A percentile compares a stretch with the other conserved stretches of the same genome.
phyloP scores from a whole-genome alignment of 2,329 filamentous ascomycete genomes.

The Apiospora phragmitis region DNA sequence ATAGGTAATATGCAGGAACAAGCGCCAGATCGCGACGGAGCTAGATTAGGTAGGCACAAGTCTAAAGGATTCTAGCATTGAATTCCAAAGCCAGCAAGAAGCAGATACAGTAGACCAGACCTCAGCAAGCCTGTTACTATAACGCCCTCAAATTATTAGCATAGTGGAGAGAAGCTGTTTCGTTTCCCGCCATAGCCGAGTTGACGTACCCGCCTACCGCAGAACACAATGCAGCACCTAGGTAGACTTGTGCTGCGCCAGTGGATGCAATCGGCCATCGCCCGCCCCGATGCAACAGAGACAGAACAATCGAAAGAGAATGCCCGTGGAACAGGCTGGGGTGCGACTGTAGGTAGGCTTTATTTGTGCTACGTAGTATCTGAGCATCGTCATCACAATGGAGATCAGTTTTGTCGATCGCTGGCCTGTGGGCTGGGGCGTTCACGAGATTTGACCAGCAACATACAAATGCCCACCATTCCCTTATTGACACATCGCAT shows the following conservation, averaged over 20 bases:
- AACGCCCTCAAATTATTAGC: background rate
- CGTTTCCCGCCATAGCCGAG: conserved; percentile 3
- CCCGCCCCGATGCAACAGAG: background rate
- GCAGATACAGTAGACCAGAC: background rate
- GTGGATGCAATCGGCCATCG: background rate
- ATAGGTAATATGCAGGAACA: background rate
- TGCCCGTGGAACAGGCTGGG: background rate
- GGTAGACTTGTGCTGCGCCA: background rate
- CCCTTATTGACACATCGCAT: background rate
- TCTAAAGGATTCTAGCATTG: background rate
- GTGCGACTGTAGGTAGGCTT: background rate
- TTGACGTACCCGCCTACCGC: background rate
- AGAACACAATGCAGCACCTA: background rate
- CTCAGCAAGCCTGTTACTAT: background rate
- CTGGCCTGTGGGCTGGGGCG: background rate
- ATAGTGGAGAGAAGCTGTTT: background rate
- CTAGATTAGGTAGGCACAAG: background rate
- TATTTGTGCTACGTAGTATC: background rate
- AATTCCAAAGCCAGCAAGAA: background rate
- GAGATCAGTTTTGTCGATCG: background rate
- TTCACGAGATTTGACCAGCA: conserved; percentile 1
- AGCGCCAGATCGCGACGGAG: background rate
- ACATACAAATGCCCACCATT: background rate
- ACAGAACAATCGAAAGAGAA: background rate
- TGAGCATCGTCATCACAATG: conserved; percentile 1